These are phyloP conservation scores for Galerina marginata DNA, from an alignment of 768 basidiomycete species.

Conservation along the genomic window DNA sequence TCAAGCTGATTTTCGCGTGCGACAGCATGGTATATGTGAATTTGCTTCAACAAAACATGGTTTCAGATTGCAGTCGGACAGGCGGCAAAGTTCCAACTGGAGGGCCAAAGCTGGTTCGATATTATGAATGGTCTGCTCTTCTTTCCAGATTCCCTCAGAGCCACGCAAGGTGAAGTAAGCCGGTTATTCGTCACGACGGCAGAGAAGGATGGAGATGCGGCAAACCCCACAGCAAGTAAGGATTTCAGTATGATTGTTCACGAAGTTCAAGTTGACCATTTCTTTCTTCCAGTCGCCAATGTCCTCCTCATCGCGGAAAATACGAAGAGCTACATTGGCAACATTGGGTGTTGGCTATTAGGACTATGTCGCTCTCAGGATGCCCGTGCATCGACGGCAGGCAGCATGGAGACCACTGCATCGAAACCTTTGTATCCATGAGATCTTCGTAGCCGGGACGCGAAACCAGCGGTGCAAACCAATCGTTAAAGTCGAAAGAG, in stretches of 20 bases:
- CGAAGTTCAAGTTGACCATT: slow-evolving; percentile 69
- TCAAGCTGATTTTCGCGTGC: no score
- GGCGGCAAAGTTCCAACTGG: slow-evolving; percentile 94
- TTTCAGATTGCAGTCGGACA: slow-evolving; percentile 95
- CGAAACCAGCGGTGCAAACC: no score
- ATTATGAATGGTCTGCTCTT: slow-evolving; percentile 96
- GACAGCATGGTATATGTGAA: slow-evolving; percentile 86
- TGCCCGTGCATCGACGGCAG: slow-evolving; percentile 72
- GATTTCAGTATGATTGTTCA: slow-evolving; percentile 54
- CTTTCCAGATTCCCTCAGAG: slow-evolving; percentile 76
- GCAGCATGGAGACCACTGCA: slow-evolving; percentile 74
- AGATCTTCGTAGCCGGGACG: no score
- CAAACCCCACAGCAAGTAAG: slow-evolving; percentile 74
- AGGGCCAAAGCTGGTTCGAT: slow-evolving; percentile 98
- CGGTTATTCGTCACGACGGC: slow-evolving; percentile 90
- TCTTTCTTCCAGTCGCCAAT: slow-evolving; percentile 77
- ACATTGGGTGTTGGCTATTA: no score
- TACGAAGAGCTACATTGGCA: no score
- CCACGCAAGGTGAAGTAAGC: slow-evolving; percentile 92
- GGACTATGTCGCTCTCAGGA: slow-evolving; percentile 23
- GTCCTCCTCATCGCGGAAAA: slow-evolving; percentile 67
- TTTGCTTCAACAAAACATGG: slow-evolving; percentile 97
- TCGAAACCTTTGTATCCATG: slow-evolving; percentile 69
- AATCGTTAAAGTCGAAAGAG: no score
- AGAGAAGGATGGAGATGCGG: slow-evolving; percentile 90